Base-by-base conservation (phyloP, 139 green algal genomes). In the Haematococcus lacustris region DNA sequence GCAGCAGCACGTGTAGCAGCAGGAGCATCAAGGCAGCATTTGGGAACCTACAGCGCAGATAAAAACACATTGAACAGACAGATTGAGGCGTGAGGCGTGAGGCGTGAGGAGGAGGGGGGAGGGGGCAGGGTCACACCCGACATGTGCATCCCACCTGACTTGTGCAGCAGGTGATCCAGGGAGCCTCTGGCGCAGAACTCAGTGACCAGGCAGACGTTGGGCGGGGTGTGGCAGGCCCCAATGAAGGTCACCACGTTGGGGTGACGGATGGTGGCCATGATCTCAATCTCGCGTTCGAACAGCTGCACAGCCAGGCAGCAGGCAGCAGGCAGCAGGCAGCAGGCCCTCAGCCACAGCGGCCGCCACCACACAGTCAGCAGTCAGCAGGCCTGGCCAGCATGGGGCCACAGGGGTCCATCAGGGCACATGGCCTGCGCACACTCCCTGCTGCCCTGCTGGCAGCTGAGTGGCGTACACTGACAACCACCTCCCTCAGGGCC, bases 221-320 rank as follows among this genome's bases (percentile, higher is more conserved):
- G 76, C 40, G 83, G 78, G 57, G 78, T 78, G 62, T 85, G 80
- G 73, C 80, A 85, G 0, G 83, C 80, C 7, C 25, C 70, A 61
- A 82, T 78, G 60, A 82, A 82, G 38, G 75, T 82, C 25, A 79
- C 78, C 4, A 83, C 26, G 67, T 89, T 87, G 38, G 83, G 83
- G 66, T 89, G 83, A 1, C 83, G 78, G 40, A 89, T 84, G 51
- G 72, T 80, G 9, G 83, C 81, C 35, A 89, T 51, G 39, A 86
- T 87, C 50, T 83, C 78, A 32, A 89, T 87, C 66, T 89, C 83
- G 3, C 83, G 74, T 74, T 88, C 80, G 69, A 83, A 86, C 59
- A 80, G 82, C 66, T 76, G 72, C 71, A n/a, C n/a, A n/a, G n/a
- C n/a, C n/a, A n/a, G n/a, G n/a, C n/a, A n/a, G n/a, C n/a, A n/a